Percentiles rank a stretch among this genome's conserved stretches.
Conservation (phyloP, 768 basidiomycete genomes). For the Rhodocollybia butyracea region DNA sequence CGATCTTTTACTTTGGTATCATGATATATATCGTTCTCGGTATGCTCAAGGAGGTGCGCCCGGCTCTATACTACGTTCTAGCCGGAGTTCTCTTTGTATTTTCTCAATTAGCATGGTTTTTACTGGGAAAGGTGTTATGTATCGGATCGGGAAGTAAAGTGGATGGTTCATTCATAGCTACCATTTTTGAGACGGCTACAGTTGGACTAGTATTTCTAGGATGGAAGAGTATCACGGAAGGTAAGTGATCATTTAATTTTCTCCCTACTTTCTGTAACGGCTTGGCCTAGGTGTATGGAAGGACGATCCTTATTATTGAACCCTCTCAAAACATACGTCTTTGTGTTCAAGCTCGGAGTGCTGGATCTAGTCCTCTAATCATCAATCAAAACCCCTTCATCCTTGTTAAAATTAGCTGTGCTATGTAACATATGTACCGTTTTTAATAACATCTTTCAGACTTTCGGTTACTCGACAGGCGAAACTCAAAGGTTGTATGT, state of each 20-base stretch:
- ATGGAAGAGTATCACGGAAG: slow-evolving; percentile 92
- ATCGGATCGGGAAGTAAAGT: slow-evolving; percentile 63
- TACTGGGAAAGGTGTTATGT: slow-evolving; percentile 71
- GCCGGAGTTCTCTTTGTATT: slow-evolving; percentile 74
- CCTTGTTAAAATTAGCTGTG: no score
- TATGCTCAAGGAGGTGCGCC: slow-evolving; percentile 74
- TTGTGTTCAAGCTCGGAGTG: no score
- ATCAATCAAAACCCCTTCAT: no score
- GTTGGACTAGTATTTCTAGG: slow-evolving; percentile 69
- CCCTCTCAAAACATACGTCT: no score
- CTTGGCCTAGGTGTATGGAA: background rate
- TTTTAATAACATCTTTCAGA: no score
- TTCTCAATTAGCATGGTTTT: slow-evolving; percentile 79
- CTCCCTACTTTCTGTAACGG: background rate
- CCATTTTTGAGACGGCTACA: slow-evolving; percentile 74
- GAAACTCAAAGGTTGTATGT: no score
- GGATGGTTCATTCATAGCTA: slow-evolving; percentile 87
- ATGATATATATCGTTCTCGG: slow-evolving; percentile 81
- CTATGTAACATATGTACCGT: no score
- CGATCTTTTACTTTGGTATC: slow-evolving; percentile 63
- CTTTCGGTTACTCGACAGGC: no score
- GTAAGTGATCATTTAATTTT: slow-evolving; percentile 32
- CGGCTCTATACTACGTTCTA: slow-evolving; percentile 75
- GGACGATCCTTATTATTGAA: background rate
- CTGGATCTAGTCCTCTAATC: no score